A percentile compares a stretch with the other conserved stretches of the same genome.
Evolutionary conservation across 2,329 filamentous ascomycete genomes (phyloP).

Genomic region (Myriosclerotinia duriaeana): DNA sequence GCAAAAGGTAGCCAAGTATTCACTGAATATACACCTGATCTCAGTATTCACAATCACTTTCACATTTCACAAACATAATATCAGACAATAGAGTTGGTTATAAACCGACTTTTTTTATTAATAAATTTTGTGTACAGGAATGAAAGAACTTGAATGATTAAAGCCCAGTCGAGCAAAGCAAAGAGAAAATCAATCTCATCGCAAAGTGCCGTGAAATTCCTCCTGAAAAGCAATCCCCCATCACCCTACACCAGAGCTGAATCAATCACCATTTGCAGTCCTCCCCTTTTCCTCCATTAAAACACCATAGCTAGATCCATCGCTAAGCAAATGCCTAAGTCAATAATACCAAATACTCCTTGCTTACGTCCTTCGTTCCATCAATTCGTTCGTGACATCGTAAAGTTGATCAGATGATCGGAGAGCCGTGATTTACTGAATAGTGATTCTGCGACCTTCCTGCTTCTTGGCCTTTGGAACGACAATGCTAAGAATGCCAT

Average conservation of each 20-base stretch:
- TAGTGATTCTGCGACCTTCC: constrained; percentile 54
- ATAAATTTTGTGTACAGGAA: background rate
- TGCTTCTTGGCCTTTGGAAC: constrained; percentile 67
- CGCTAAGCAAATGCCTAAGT: background rate
- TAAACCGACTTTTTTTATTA: background rate
- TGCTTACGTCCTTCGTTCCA: constrained; percentile 5
- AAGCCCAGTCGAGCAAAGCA: background rate
- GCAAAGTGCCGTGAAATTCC: background rate
- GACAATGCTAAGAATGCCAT: constrained; percentile 62
- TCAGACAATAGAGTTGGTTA: background rate
- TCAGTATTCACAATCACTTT: no score
- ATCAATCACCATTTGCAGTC: background rate
- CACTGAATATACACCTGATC: no score
- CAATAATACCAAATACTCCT: constrained; percentile 4
- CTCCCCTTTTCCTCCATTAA: background rate
- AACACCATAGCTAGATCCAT: background rate
- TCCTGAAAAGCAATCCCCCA: background rate
- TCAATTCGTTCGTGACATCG: constrained; percentile 12
- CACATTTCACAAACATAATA: background rate
- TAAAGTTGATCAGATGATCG: constrained; percentile 1
- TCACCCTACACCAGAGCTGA: background rate
- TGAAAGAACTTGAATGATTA: background rate
- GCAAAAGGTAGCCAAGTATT: no score
- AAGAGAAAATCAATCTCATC: constrained; percentile 1
- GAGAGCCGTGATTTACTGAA: constrained; percentile 39